Conservation (phyloP, 169 alveolate genomes). For the Plasmodium gonderi region DNA sequence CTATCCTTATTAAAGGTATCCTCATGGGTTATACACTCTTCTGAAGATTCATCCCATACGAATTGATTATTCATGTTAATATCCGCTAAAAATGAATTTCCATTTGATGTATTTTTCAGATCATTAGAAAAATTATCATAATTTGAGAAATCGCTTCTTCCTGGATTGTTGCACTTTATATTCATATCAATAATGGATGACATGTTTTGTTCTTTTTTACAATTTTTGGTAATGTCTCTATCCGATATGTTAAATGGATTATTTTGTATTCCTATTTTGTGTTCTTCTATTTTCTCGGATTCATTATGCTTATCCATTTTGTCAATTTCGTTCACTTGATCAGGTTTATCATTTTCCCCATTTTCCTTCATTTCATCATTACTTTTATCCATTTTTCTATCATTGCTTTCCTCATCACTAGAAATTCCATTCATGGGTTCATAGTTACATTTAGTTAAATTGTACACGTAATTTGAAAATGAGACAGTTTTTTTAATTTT, state of each 20-base stretch:
- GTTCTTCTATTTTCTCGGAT: too few species aligned
- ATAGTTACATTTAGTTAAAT: slow-evolving; percentile 30
- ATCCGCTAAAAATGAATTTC: not conserved
- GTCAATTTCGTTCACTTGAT: not conserved
- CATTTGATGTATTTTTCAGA: not conserved
- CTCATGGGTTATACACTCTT: not conserved
- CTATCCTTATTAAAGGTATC: not conserved
- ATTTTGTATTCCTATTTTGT: too few species aligned
- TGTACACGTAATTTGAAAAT: slow-evolving; percentile 54
- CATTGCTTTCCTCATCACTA: not conserved
- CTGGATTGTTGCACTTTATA: not conserved
- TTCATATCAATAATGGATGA: not conserved
- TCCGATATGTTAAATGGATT: too few species aligned
- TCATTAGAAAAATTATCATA: not conserved
- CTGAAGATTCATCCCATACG: not conserved
- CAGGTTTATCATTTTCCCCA: not conserved
- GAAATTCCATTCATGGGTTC: slow-evolving; percentile 25
- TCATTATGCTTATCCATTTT: not conserved
- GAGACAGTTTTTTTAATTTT: slow-evolving; percentile 35
- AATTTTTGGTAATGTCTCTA: too few species aligned
- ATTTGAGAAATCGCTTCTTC: not conserved
- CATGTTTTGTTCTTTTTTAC: not conserved
- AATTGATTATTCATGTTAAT: not conserved
- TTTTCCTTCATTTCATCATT: not conserved
- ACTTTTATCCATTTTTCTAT: not conserved